Percentiles rank a stretch among this genome's conserved stretches.
phyloP scores from a whole-genome alignment of 2,329 filamentous ascomycete genomes.

The Fusarium robinianum region DNA sequence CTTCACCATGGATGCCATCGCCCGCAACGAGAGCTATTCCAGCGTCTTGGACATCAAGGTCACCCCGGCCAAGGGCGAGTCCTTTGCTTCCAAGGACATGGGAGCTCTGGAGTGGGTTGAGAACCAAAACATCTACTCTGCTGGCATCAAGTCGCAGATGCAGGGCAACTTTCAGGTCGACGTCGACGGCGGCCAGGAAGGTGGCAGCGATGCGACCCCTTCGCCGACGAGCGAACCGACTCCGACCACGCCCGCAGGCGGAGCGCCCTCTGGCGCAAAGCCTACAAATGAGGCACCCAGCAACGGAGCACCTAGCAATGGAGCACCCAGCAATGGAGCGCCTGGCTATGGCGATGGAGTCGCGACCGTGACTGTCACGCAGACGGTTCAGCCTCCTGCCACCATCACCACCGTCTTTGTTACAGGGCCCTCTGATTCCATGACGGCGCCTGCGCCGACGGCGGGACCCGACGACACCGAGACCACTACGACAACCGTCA shows the following conservation, averaged over 20 bases:
- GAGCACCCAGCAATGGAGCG: no score
- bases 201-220: conserved; percentile 27
- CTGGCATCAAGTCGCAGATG: conserved; percentile 53
- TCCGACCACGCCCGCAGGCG: conserved; percentile 16
- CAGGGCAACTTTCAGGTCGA: conserved; percentile 50
- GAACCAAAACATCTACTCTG: conserved; percentile 48
- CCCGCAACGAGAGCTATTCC: conserved; percentile 48
- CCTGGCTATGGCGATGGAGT: conserved; percentile 15
- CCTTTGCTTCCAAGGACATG: conserved; percentile 31
- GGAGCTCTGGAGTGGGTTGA: conserved; percentile 39
- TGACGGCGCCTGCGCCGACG: conserved; percentile 18
- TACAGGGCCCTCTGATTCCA: conserved; percentile 41
- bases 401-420: conserved; percentile 44
- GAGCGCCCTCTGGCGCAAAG: no score
- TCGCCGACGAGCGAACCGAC: conserved; percentile 20
- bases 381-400: conserved; percentile 47
- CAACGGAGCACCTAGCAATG: no score
- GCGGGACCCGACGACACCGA: conserved; percentile 22
- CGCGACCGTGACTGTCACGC: conserved; percentile 42
- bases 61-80: conserved; percentile 30
- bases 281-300: no score
- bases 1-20: conserved; percentile 42
- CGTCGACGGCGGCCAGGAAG: conserved; percentile 37
- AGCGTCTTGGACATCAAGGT: conserved; percentile 49
- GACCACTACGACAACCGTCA: conserved; percentile 30